A percentile compares a stretch with the other conserved stretches of the same genome.
Conservation (phyloP, 139 green algal genomes). For the Coccomyxa sp. region DNA sequence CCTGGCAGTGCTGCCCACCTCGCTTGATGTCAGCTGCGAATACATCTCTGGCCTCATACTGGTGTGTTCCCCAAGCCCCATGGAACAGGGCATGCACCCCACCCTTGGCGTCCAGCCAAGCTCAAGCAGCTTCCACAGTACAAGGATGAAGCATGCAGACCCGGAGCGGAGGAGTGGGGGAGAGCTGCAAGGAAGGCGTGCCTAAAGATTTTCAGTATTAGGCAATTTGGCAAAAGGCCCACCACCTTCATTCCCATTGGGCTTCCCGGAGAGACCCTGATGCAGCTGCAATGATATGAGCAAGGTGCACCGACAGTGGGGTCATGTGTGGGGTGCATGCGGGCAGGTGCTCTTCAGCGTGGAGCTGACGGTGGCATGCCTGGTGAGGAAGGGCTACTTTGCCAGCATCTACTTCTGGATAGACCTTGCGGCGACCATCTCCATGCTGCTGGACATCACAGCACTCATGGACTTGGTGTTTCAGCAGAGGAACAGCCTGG, state of each 20-base stretch:
- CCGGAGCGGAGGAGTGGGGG: no score
- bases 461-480: constrained; percentile 37
- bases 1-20: constrained; percentile 46
- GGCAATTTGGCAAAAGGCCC: no score
- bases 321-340: no score
- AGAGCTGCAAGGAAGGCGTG: no score
- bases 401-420: constrained; percentile 90
- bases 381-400: constrained; percentile 59
- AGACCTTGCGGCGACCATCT: constrained; percentile 70
- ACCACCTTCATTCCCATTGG: no score
- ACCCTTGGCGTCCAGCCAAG: background rate
- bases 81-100: background rate
- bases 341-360: constrained; percentile 13
- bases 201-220: no score
- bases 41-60: constrained; percentile 59
- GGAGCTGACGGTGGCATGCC: constrained; percentile 2
- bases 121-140: background rate
- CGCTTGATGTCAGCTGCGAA: constrained; percentile 53
- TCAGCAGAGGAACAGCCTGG: constrained; percentile 10
- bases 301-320: no score
- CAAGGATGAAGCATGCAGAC: no score
- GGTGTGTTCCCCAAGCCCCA: constrained; percentile 11
- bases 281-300: no score
- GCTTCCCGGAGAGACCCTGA: no score
- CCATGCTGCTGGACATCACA: constrained; percentile 70